Evolutionary conservation across 1,284 basidiomycete genomes (phyloP).

Genomic region (Sparassis latifolia): DNA sequence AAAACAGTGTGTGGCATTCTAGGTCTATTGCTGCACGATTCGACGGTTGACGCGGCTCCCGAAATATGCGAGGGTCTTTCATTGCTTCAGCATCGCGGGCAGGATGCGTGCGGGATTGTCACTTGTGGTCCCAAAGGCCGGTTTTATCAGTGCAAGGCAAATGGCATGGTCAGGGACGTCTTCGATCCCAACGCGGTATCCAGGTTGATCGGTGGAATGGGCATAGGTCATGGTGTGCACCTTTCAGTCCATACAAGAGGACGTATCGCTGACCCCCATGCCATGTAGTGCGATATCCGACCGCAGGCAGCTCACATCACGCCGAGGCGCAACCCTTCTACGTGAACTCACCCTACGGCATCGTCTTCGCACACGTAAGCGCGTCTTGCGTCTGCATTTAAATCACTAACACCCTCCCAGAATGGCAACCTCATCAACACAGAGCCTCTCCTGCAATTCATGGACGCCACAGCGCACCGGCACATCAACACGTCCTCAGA

Average conservation of each 20-base stretch:
- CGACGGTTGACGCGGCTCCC: conserved; percentile 67
- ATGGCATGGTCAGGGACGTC: conserved; percentile 99
- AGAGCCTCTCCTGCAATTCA: conserved; percentile 75
- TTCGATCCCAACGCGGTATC: conserved; percentile 81
- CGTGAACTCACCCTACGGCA: conserved; percentile 98
- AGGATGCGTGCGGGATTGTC: conserved; percentile 97
- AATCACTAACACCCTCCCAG: conserved; percentile 35
- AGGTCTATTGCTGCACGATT: conserved; percentile 78
- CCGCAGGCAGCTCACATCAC: conserved; percentile 94
- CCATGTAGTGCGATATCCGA: conserved; percentile 85
- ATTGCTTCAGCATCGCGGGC: conserved; percentile 89
- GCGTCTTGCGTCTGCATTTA: background rate
- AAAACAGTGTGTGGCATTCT: conserved; percentile 82
- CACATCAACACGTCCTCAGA: conserved; percentile 99
- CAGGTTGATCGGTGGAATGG: conserved; percentile 89
- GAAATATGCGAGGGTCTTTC: conserved; percentile 91
- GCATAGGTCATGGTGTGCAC: conserved; percentile 88
- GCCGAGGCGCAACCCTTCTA: conserved; percentile 99
- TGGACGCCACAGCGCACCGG: conserved; percentile 95
- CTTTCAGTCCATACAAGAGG: conserved; percentile 9
- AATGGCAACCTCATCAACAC: conserved; percentile 99
- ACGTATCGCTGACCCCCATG: conserved; percentile 1
- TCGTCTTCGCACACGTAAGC: conserved; percentile 94
- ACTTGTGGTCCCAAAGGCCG: conserved; percentile 94
- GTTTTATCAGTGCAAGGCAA: conserved; percentile 99